Base-by-base conservation (phyloP, 176 grass and related monocot species). In the Rhipidocladum racemiflorum region DNA sequence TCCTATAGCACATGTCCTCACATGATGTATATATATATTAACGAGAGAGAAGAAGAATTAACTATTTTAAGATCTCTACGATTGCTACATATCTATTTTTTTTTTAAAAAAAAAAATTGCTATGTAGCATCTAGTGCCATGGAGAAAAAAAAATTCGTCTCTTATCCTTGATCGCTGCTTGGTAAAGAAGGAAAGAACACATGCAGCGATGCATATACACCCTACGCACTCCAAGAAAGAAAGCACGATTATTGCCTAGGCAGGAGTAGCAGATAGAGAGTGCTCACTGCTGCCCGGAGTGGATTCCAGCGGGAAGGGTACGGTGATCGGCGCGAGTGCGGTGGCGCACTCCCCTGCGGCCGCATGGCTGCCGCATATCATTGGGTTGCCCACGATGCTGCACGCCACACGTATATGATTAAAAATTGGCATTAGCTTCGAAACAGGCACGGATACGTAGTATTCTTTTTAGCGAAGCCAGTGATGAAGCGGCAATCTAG, bases 361-460 rank as follows among this genome's bases (percentile, higher is more conserved):
- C 7, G 76, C 77, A 44, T 67, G 79, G 78, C 54, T 84, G 39
- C 92, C 92, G 86, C 95, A 98, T 49, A 95, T 98, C 65, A 98
- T 67, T 65, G 95, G 88, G 54, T 98, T 98, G 34, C 95, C 95
- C 78, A 95, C 86, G 65, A 95, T 77, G 79, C 95, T 98, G 95
- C 73, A 81, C n/a, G 65, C 53, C 14, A 43, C 3, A 68, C 20
- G 6, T 9, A 15, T 0, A 15, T 0, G 36, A 79, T 45, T 38
- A 70, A 75, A 68, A 20, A 42, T 0, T 20, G 24, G 48, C 36
- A 67, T 89, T 68, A 77, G 62, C 39, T 74, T 72, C 30, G n/a
- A 68, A 35, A 34, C 46, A 4, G 25, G 3, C 68, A 53, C 21
- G 0, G 70, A 32, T 38, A 38, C 35, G 6, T 61, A 20, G 15